A percentile compares a stretch with the other conserved stretches of the same genome.
phyloP scores from a whole-genome alignment of 768 basidiomycete genomes.

The Collybiopsis luxurians region DNA sequence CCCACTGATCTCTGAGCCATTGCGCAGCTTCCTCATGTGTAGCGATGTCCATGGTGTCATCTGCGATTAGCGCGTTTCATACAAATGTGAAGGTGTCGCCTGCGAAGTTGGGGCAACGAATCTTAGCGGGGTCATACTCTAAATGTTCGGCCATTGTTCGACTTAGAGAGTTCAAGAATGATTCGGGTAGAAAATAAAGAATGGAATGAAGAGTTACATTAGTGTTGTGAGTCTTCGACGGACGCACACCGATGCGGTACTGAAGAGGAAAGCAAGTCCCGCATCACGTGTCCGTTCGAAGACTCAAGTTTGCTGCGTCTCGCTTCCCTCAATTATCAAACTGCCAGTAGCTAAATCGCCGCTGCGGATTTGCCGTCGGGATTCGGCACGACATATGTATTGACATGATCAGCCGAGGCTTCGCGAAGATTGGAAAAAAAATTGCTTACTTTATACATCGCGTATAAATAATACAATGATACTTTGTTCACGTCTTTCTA shows the following conservation, averaged over 20 bases:
- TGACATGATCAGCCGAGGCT: too few species aligned
- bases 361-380: too few species aligned
- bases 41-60: background rate
- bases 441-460: too few species aligned
- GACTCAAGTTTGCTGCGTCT: background rate
- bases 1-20: background rate
- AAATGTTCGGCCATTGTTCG: background rate
- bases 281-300: slow-evolving; percentile 9
- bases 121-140: slow-evolving; percentile 1
- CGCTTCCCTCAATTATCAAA: too few species aligned
- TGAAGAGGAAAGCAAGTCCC: background rate
- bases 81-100: background rate
- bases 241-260: too few species aligned
- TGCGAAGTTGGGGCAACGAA: background rate
- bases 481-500: too few species aligned
- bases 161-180: background rate
- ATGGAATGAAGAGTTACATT: too few species aligned
- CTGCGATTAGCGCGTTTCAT: background rate
- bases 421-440: too few species aligned
- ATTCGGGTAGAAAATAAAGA: background rate
- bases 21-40: slow-evolving; percentile 11
- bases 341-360: too few species aligned
- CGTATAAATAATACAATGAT: too few species aligned
- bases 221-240: background rate
- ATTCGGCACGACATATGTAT: too few species aligned